Conservation (phyloP, 2,329 filamentous ascomycete genomes). For the Rutstroemia sp. region DNA sequence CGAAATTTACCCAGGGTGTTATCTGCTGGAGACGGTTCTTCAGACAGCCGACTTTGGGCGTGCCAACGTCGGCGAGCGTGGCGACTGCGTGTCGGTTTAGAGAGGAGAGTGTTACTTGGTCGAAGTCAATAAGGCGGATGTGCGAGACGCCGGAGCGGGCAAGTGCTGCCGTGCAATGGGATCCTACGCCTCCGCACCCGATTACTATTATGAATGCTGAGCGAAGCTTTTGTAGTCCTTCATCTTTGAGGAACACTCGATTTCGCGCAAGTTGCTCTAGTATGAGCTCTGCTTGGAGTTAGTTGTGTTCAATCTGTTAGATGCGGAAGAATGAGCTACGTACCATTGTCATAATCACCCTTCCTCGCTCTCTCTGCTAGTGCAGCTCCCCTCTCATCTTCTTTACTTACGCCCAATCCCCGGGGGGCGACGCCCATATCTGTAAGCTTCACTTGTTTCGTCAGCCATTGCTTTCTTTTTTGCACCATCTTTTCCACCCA, state of each 20-base stretch:
- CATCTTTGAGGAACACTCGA: constrained; percentile 78
- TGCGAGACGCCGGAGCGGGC: constrained; percentile 84
- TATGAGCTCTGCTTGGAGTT: constrained; percentile 60
- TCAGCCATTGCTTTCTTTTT: constrained; percentile 28
- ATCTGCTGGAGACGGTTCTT: constrained; percentile 75
- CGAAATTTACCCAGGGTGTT: constrained; percentile 85
- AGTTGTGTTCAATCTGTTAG: constrained; percentile 3
- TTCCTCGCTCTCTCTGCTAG: constrained; percentile 53
- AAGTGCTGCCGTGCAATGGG: constrained; percentile 79
- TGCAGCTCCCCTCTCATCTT: constrained; percentile 52
- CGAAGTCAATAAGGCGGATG: constrained; percentile 88
- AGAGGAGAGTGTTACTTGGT: constrained; percentile 91
- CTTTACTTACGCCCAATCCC: constrained; percentile 39
- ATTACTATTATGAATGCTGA: constrained; percentile 81
- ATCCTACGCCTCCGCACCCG: constrained; percentile 90
- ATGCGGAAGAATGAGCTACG: not conserved
- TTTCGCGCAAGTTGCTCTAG: constrained; percentile 92
- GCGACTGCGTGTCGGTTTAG: constrained; percentile 95
- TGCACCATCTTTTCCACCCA: not conserved
- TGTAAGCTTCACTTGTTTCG: constrained; percentile 38
- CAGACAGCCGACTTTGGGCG: constrained; percentile 83
- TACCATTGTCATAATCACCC: constrained; percentile 54
- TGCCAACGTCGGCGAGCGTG: constrained; percentile 87
- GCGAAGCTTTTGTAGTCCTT: constrained; percentile 72
- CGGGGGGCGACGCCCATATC: constrained; percentile 37